Evolutionary conservation across 345 rosid genomes (phyloP).

Genomic region (Pelargonium nanum): DNA sequence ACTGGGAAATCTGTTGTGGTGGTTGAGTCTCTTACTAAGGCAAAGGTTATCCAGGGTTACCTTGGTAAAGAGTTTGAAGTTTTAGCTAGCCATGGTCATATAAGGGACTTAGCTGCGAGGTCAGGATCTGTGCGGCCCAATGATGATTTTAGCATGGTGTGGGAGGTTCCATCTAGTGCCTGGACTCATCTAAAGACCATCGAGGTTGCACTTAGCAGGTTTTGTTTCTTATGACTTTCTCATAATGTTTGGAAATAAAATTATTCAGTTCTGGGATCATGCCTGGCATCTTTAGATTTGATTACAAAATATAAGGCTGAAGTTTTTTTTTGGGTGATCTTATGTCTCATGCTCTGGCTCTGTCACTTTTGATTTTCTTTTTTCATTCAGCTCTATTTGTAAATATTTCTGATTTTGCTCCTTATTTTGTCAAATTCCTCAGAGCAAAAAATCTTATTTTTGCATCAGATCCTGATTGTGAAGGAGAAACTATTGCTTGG

Average conservation of each 20-base stretch:
- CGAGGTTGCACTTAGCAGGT: slow-evolving; percentile 84
- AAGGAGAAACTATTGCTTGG: slow-evolving; percentile 99
- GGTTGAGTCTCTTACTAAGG: slow-evolving; percentile 88
- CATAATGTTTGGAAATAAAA: background rate
- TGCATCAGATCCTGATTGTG: slow-evolving; percentile 99
- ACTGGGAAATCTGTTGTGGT: slow-evolving; percentile 79
- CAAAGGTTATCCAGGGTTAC: slow-evolving; percentile 86
- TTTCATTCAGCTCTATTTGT: slow-evolving; percentile 1
- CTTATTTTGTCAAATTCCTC: slow-evolving; percentile 30
- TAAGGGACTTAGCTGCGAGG: slow-evolving; percentile 92
- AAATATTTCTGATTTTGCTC: slow-evolving; percentile 22
- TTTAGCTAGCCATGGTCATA: slow-evolving; percentile 92
- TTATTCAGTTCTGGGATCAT: background rate
- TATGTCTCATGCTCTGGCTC: background rate
- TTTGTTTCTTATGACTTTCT: slow-evolving; percentile 7
- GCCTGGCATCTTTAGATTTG: background rate
- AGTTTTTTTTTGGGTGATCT: background rate
- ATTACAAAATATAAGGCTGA: background rate
- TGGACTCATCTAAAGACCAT: slow-evolving; percentile 98
- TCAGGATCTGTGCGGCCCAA: slow-evolving; percentile 96
- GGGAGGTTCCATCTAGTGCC: slow-evolving; percentile 96
- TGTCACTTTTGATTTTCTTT: background rate
- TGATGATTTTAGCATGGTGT: slow-evolving; percentile 96
- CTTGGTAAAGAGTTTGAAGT: slow-evolving; percentile 90
- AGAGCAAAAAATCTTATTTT: slow-evolving; percentile 92